Conservation (phyloP, 305 asterid genomes). For the Stenogyne calaminthoides region DNA sequence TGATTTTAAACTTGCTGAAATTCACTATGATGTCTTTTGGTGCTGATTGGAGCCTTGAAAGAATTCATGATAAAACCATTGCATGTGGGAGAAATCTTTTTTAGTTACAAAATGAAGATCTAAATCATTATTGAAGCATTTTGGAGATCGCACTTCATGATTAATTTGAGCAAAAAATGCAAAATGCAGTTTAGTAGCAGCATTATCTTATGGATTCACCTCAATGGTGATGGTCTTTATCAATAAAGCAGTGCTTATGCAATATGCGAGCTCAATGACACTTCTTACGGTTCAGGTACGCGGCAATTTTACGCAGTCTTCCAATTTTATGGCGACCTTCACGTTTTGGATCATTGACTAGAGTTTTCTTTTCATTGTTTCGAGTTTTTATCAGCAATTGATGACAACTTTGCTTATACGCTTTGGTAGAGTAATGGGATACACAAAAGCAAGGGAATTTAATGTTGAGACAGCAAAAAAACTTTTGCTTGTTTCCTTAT, state of each 20-base stretch:
- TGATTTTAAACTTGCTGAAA: neutral
- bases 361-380: conserved; percentile 34
- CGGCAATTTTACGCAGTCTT: neutral
- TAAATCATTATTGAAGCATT: conserved; percentile 6
- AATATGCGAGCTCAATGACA: conserved; percentile 82
- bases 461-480: conserved; percentile 73
- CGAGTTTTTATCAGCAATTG: conserved; percentile 75
- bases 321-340: neutral
- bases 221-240: conserved; percentile 98
- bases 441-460: conserved; percentile 67
- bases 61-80: neutral
- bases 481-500: conserved; percentile 82
- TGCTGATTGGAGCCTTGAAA: neutral
- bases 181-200: conserved; percentile 66
- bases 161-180: conserved; percentile 21
- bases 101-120: neutral
- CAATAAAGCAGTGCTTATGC: conserved; percentile 94
- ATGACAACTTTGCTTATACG: conserved; percentile 82
- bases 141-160: conserved; percentile 9
- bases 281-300: conserved; percentile 88
- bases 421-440: conserved; percentile 78
- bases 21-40: neutral
- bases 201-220: conserved; percentile 78
- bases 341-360: conserved; percentile 30
- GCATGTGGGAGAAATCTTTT: too few species aligned